phyloP scores from a whole-genome alignment of 495 filamentous ascomycete genomes.

The Entonaema liquescens region DNA sequence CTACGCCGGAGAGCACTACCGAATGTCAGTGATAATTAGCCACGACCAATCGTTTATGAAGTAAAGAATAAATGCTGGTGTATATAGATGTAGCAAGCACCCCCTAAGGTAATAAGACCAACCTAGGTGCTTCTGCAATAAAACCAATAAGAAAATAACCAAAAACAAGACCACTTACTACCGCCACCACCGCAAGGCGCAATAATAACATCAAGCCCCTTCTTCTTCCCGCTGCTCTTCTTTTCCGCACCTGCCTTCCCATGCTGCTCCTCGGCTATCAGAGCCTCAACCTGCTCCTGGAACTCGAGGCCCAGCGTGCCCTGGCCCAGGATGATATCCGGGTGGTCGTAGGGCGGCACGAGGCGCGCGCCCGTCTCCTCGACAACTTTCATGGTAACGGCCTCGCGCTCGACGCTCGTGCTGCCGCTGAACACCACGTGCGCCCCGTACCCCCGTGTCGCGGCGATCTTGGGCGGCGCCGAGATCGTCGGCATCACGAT shows the following conservation, averaged over 20 bases:
- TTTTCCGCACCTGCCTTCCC: slow-evolving; percentile 12
- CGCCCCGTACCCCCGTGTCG: slow-evolving; percentile 77
- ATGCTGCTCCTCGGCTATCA: slow-evolving; percentile 17
- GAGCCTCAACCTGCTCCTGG: slow-evolving; percentile 68
- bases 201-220: slow-evolving; percentile 77
- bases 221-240: slow-evolving; percentile 11
- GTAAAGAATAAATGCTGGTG: no score
- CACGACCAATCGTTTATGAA: no score
- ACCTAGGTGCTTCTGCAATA: not conserved
- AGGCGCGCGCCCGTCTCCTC: slow-evolving; percentile 75
- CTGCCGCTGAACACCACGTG: slow-evolving; percentile 83
- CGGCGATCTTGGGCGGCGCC: slow-evolving; percentile 85
- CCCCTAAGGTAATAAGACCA: no score
- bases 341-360: slow-evolving; percentile 91
- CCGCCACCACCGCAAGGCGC: slow-evolving; percentile 90
- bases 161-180: slow-evolving; percentile 26
- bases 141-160: not conserved
- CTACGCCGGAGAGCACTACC: slow-evolving; percentile 79
- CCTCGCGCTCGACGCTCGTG: slow-evolving; percentile 83
- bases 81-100: no score
- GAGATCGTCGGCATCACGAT: slow-evolving; percentile 92
- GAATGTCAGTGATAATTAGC: slow-evolving; percentile 15
- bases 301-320: slow-evolving; percentile 90
- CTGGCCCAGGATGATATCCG: slow-evolving; percentile 89
- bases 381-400: slow-evolving; percentile 72